Conservation (phyloP, 208 protist species). For the Leishmania amazonensis region DNA sequence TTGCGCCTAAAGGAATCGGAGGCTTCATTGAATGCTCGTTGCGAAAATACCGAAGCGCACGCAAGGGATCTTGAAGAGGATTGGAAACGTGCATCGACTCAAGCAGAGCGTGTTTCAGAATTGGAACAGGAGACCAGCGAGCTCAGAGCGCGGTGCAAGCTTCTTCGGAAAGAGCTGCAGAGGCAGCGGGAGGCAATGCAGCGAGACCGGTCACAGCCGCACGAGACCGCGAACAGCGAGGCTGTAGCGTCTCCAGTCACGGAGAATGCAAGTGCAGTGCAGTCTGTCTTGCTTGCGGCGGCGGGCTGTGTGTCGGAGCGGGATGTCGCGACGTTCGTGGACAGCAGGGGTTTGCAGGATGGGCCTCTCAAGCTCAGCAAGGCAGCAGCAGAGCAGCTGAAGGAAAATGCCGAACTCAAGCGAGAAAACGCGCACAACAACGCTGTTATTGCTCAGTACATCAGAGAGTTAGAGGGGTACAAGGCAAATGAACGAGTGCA, state of each 20-base stretch:
- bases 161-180: constrained; percentile 79
- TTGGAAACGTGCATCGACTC: background rate
- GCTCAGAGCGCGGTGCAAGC: constrained; percentile 81
- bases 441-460: constrained; percentile 60
- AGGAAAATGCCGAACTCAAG: constrained; percentile 60
- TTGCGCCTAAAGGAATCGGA: constrained; percentile 5
- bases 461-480: constrained; percentile 59
- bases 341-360: constrained; percentile 41
- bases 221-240: background rate
- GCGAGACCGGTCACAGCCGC: constrained; percentile 31
- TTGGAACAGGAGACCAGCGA: constrained; percentile 49
- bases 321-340: constrained; percentile 52
- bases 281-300: constrained; percentile 27
- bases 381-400: constrained; percentile 32
- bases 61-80: constrained; percentile 1
- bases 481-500: constrained; percentile 73
- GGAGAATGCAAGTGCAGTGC: constrained; percentile 23
- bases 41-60: constrained; percentile 1
- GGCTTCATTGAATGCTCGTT: background rate
- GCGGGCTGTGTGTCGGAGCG: constrained; percentile 51
- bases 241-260: background rate
- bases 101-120: constrained; percentile 20
- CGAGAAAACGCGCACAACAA: constrained; percentile 69
- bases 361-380: constrained; percentile 24
- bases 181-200: constrained; percentile 69